Evolutionary conservation across 2,329 filamentous ascomycete species (phyloP), one percentile per base, ranked within the genome.

Genomic region (Cryphonectria nitschkei): DNA sequence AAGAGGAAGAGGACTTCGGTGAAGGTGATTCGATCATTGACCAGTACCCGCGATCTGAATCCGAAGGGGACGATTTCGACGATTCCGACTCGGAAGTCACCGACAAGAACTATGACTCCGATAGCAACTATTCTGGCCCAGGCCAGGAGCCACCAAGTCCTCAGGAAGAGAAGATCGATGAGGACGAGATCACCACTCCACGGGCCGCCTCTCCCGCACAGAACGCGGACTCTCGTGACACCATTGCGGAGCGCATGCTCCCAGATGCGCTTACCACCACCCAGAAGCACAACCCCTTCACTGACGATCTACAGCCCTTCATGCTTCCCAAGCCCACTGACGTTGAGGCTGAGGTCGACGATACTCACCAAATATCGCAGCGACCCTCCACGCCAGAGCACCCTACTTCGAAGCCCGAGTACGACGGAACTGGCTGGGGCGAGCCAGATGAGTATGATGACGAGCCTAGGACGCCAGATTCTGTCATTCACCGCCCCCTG

Each of bases 401-500:
- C 70, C 78, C 77, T 14, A 77, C 87, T 16, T 86, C 87, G 54
- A 92, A 86, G 80, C 88, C 84, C 39, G 88, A 89, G 71, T 91
- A 92, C 77, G 85, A 91, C 76, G 86, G 91, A 70, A 83, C 88
- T 70, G 86, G 89, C 67, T 88, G 88, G 86, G 87, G 87, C 11
- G 85, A 87, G 54, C 84, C 85, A 56, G 83, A 86, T 43, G 86
- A 87, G 64, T 83, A 86, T 46, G 86, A 87, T 60, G 86, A 83
- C 68, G 90, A 92, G 73, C 89, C 89, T 13, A 88, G 89, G 46
- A 97, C 94, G 9, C 95, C 95, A 19, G 93, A 94, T 65, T 98
- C 95, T 8, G 95, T 98, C 32, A 95, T 98, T 74, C 92, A 93
- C 73, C 93, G 95, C 76, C 89, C 90, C 2, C 80, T 93, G 64